A percentile compares a stretch with the other conserved stretches of the same genome.
Conservation (phyloP, 371 early-diverging fungal species). For the Mucor mucedo region DNA sequence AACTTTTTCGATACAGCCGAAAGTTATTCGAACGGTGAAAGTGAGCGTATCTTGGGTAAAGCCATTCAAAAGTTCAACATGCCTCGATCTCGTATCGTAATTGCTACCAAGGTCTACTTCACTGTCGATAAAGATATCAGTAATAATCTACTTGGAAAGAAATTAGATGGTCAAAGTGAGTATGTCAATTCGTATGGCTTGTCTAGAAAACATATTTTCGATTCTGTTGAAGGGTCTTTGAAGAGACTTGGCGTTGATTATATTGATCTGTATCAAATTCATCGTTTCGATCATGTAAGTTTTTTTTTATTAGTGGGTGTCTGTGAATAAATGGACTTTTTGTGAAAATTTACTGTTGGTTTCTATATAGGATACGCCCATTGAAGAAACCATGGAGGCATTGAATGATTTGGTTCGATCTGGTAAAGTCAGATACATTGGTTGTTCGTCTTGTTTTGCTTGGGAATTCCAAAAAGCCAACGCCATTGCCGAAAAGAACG, state of each 20-base stretch:
- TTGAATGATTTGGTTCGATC: conserved; percentile 48
- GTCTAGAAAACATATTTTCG: conserved; percentile 56
- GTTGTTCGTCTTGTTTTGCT: conserved; percentile 32
- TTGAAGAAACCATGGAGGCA: conserved; percentile 58
- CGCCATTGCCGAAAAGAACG: conserved; percentile 42
- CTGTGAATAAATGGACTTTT: no score
- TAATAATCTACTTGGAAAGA: not conserved
- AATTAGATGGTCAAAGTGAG: conserved; percentile 5
- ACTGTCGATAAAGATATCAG: conserved; percentile 8
- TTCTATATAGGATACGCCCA: conserved; percentile 31
- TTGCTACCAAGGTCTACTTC: conserved; percentile 51
- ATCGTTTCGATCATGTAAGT: conserved; percentile 38
- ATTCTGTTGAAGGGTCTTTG: conserved; percentile 53
- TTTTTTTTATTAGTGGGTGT: not conserved
- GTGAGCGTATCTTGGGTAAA: conserved; percentile 47
- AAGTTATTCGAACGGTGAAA: conserved; percentile 49
- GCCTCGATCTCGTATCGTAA: conserved; percentile 46
- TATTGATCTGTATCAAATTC: conserved; percentile 65
- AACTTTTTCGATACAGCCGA: conserved; percentile 44
- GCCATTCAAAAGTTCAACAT: conserved; percentile 48
- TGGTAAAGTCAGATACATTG: conserved; percentile 55
- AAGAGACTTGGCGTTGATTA: conserved; percentile 57
- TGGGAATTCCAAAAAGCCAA: conserved; percentile 38
- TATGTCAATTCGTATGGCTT: conserved; percentile 42
- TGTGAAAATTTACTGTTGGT: no score